Conservation (phyloP, 176 grass and related monocot species). For the sorghum (Sorghum bicolor) region DNA sequence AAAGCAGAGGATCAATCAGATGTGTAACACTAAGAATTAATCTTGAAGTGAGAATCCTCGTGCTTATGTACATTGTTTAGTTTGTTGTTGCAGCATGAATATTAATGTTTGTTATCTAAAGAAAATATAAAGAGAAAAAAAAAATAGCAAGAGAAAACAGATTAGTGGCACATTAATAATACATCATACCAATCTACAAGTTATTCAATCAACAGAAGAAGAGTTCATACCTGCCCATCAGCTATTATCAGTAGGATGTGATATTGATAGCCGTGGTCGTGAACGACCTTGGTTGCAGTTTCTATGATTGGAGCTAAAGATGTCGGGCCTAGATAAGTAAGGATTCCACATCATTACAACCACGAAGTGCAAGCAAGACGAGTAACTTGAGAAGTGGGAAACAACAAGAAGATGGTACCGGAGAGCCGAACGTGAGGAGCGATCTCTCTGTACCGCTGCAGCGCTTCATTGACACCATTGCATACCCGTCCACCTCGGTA, state of each 20-base stretch:
- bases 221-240: slow-evolving; percentile 54
- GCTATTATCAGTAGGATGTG: slow-evolving; percentile 86
- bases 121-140: not conserved
- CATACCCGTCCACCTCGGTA: slow-evolving; percentile 26
- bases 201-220: not conserved
- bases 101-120: not conserved
- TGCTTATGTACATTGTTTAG: not conserved
- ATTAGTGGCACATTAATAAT: not conserved
- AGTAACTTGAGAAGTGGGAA: not conserved
- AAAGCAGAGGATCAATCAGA: not conserved
- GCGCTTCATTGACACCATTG: slow-evolving; percentile 34
- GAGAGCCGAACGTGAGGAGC: slow-evolving; percentile 28
- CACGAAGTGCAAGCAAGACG: not conserved
- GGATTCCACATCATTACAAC: not conserved
- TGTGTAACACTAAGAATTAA: not conserved
- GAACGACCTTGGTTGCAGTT: slow-evolving; percentile 46
- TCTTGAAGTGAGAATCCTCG: not conserved
- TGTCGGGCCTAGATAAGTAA: slow-evolving; percentile 51
- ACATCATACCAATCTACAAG: not conserved
- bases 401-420: slow-evolving; percentile 26
- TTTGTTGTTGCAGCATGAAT: not conserved
- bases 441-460: slow-evolving; percentile 56
- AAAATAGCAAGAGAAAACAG: not conserved
- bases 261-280: slow-evolving; percentile 34
- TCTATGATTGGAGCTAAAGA: slow-evolving; percentile 76